Conservation (phyloP, 1,139 yeast genomes). For the Hyphopichia wangnamkhiaoensis region DNA sequence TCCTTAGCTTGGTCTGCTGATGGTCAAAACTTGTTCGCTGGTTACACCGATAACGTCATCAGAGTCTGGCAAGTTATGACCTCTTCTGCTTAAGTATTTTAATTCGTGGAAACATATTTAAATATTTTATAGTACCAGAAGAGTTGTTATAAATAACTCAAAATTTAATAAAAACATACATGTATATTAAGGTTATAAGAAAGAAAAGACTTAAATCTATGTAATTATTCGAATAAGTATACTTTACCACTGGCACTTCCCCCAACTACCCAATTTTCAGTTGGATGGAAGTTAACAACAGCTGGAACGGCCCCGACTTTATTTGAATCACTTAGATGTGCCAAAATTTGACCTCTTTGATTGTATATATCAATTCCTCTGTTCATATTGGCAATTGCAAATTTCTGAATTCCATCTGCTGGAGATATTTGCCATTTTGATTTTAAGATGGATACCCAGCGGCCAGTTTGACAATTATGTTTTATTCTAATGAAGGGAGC, state of each 20-base stretch:
- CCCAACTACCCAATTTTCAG: slow-evolving; percentile 87
- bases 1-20: slow-evolving; percentile 99
- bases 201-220: slow-evolving; percentile 1
- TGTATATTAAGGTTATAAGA: slow-evolving; percentile 7
- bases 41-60: slow-evolving; percentile 99
- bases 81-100: slow-evolving; percentile 58
- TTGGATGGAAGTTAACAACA: slow-evolving; percentile 77
- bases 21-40: slow-evolving; percentile 99
- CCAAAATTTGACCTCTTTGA: slow-evolving; percentile 72
- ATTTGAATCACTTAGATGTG: slow-evolving; percentile 59
- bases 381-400: slow-evolving; percentile 91
- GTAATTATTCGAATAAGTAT: slow-evolving; percentile 51
- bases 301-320: slow-evolving; percentile 89
- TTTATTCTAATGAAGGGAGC: slow-evolving; percentile 61
- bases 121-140: too few relatives aligned
- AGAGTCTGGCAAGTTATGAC: slow-evolving; percentile 99
- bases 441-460: slow-evolving; percentile 93
- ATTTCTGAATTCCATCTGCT: slow-evolving; percentile 72
- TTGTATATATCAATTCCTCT: slow-evolving; percentile 80
- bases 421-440: slow-evolving; percentile 80
- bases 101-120: neutral
- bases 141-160: too few relatives aligned
- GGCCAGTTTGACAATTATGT: slow-evolving; percentile 93
- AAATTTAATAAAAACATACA: slow-evolving; percentile 2
- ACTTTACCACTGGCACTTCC: slow-evolving; percentile 95